Evolutionary conservation across 2,329 filamentous ascomycete species (phyloP).

Genomic region (Trichoderma oligosporum): DNA sequence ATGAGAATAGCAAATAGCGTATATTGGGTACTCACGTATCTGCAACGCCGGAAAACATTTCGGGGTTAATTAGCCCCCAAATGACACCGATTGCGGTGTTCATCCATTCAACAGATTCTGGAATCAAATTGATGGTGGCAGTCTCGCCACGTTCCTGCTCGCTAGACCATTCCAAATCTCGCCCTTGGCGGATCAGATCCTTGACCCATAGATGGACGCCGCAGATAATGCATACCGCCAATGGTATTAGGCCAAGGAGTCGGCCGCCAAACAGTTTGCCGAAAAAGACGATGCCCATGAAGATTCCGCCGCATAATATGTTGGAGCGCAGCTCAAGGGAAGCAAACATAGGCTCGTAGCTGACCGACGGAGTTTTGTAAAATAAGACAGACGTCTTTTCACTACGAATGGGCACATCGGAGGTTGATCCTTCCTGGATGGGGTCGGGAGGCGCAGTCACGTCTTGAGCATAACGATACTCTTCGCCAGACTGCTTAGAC

Average conservation of each 20-base stretch:
- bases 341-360: conserved; percentile 83
- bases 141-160: conserved; percentile 82
- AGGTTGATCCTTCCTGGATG: conserved; percentile 73
- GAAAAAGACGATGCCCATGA: conserved; percentile 68
- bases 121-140: conserved; percentile 82
- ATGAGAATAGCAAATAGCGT: not conserved
- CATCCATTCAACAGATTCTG: conserved; percentile 94
- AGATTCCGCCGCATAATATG: conserved; percentile 65
- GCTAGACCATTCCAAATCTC: conserved; percentile 81
- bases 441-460: conserved; percentile 88
- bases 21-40: conserved; percentile 56
- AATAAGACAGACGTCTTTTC: conserved; percentile 97
- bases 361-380: conserved; percentile 86
- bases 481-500: conserved; percentile 64
- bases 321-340: conserved; percentile 71
- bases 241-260: conserved; percentile 70
- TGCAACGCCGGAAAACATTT: conserved; percentile 89
- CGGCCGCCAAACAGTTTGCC: conserved; percentile 77
- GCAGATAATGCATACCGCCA: conserved; percentile 67
- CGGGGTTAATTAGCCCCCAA: conserved; percentile 90
- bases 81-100: conserved; percentile 80
- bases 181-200: conserved; percentile 75
- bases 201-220: conserved; percentile 88
- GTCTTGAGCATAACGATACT: conserved; percentile 84
- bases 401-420: conserved; percentile 90